phyloP scores from a whole-genome alignment of 2,329 filamentous ascomycete species.

The Aspergillus luchuensis region DNA sequence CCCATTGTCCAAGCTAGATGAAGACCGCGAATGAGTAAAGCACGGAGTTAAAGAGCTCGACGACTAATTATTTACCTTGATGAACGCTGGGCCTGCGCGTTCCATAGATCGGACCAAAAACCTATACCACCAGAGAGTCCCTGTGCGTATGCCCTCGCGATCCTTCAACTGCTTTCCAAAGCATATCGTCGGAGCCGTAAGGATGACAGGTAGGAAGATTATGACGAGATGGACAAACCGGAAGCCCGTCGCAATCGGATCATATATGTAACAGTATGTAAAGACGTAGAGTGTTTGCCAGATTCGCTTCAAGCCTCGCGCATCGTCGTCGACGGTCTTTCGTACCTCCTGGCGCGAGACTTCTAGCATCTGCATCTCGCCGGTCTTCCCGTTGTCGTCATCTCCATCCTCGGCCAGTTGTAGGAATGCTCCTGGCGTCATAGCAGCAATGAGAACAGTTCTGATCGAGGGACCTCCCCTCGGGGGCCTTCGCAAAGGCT shows the following conservation, averaged over 20 bases:
- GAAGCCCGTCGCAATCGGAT: conserved; percentile 82
- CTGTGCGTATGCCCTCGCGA: conserved; percentile 72
- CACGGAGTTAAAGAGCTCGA: neutral
- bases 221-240: conserved; percentile 83
- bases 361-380: conserved; percentile 84
- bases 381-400: conserved; percentile 61
- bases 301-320: conserved; percentile 61
- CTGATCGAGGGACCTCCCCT: conserved; percentile 30
- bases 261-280: conserved; percentile 62
- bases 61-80: conserved; percentile 67
- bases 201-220: conserved; percentile 89
- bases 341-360: conserved; percentile 75
- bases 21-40: neutral
- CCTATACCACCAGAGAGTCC: conserved; percentile 91
- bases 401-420: conserved; percentile 56
- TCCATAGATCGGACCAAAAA: conserved; percentile 91
- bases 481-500: conserved; percentile 18
- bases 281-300: conserved; percentile 65
- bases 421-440: conserved; percentile 63
- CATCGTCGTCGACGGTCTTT: conserved; percentile 65
- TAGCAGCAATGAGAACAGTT: conserved; percentile 43
- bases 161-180: conserved; percentile 66
- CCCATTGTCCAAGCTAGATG: conserved; percentile 88
- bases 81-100: conserved; percentile 89
- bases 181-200: conserved; percentile 78